These are phyloP conservation scores for Pythium apleroticum DNA, from an alignment of 352 stramenopile genomes.

Conservation along the genomic window DNA sequence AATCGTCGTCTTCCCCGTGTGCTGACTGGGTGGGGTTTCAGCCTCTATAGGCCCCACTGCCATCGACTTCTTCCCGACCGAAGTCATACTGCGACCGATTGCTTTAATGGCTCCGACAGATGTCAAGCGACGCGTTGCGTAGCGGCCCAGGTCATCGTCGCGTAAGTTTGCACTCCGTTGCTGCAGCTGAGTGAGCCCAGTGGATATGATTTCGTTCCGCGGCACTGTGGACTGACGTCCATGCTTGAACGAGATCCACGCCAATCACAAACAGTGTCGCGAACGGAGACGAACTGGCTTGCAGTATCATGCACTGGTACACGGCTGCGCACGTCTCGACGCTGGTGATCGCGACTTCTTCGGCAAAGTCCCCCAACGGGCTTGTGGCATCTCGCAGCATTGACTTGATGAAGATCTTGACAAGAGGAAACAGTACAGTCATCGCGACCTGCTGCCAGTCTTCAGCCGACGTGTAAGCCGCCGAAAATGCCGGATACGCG, in stretches of 20 bases:
- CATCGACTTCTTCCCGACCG: no score
- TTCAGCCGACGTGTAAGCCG: background rate
- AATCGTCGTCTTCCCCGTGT: no score
- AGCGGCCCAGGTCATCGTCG: background rate
- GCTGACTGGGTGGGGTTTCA: no score
- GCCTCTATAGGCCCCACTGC: no score
- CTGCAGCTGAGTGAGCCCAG: background rate
- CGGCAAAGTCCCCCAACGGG: background rate
- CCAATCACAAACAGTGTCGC: constrained; percentile 18
- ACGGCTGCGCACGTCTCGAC: constrained; percentile 22
- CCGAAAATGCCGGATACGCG: constrained; percentile 13
- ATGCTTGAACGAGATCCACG: constrained; percentile 16
- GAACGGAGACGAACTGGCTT: constrained; percentile 11
- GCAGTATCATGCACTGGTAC: constrained; percentile 28
- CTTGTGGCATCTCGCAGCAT: background rate
- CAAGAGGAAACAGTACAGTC: constrained; percentile 1
- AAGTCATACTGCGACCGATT: no score
- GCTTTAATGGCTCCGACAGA: background rate
- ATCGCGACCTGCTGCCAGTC: background rate
- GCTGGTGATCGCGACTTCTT: constrained; percentile 15
- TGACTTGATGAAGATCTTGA: constrained; percentile 11
- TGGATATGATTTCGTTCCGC: constrained; percentile 5
- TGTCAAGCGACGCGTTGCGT: background rate
- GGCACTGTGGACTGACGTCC: background rate
- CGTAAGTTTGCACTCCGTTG: background rate